Evolutionary conservation across 106 monocot species (phyloP).

Genomic region (Ottelia alismoides): DNA sequence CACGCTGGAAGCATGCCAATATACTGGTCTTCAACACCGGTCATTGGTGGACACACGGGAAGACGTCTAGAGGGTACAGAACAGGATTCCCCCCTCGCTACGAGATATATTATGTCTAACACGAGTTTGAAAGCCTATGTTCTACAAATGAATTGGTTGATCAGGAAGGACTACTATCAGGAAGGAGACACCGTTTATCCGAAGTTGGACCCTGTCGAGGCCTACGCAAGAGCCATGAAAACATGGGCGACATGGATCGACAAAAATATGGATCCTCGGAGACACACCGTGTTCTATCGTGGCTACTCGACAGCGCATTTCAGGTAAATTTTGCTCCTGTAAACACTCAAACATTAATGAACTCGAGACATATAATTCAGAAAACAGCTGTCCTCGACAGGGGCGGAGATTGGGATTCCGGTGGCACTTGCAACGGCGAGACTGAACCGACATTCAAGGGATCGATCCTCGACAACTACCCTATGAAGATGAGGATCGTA

Average conservation of each 20-base stretch:
- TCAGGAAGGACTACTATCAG: conserved; percentile 68
- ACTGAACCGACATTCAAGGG: conserved; percentile 33
- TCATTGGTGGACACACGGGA: conserved; percentile 91
- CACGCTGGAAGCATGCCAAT: conserved; percentile 68
- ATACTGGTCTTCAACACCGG: conserved; percentile 84
- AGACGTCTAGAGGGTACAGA: conserved; percentile 82
- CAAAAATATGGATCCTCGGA: conserved; percentile 39
- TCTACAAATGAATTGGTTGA: background rate
- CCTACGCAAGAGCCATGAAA: conserved; percentile 53
- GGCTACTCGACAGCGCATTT: conserved; percentile 91
- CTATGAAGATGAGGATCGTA: conserved; percentile 54
- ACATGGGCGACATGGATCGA: conserved; percentile 87
- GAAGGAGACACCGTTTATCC: conserved; percentile 65
- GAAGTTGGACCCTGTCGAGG: conserved; percentile 60
- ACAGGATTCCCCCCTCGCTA: no score
- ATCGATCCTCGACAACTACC: conserved; percentile 41
- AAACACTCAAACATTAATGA: background rate
- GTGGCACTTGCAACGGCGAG: conserved; percentile 68
- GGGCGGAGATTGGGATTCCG: conserved; percentile 93
- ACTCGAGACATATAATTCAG: background rate
- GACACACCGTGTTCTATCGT: conserved; percentile 53
- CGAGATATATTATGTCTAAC: no score
- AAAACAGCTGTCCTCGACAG: conserved; percentile 13
- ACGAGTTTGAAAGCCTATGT: background rate
- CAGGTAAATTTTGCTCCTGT: conserved; percentile 22